Conservation (phyloP, 495 filamentous ascomycete species). For the Tuber brumale region DNA sequence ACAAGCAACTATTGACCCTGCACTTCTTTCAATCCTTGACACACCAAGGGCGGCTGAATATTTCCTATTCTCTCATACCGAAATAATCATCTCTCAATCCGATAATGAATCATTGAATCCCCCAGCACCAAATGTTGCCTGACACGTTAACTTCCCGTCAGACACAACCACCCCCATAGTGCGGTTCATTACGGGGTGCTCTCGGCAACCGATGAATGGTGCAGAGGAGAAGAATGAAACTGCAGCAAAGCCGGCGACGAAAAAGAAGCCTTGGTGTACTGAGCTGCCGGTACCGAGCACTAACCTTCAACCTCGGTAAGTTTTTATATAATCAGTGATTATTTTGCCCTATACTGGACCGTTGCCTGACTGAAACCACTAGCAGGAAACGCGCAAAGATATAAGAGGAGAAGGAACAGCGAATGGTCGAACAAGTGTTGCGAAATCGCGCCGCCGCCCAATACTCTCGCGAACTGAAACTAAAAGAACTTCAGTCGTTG, state of each 20-base stretch:
- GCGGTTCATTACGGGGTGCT: not conserved
- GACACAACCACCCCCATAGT: too few species aligned
- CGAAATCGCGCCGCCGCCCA: conserved; percentile 93
- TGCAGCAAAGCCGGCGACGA: conserved; percentile 77
- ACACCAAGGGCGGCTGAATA: too few species aligned
- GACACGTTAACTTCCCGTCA: too few species aligned
- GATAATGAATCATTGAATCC: too few species aligned
- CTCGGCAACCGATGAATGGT: conserved; percentile 10
- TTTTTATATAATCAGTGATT: conserved; percentile 7
- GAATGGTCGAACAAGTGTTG: conserved; percentile 91
- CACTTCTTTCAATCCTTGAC: too few species aligned
- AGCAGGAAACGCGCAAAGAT: conserved; percentile 93
- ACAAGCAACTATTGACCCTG: too few species aligned
- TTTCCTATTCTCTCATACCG: too few species aligned
- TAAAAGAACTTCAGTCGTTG: conserved; percentile 83
- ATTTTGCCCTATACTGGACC: not conserved
- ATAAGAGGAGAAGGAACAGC: conserved; percentile 96
- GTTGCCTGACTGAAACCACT: conserved; percentile 22
- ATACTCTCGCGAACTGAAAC: conserved; percentile 90
- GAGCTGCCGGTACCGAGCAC: conserved; percentile 94
- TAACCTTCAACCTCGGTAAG: conserved; percentile 87
- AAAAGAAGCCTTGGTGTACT: conserved; percentile 99
- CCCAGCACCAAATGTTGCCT: too few species aligned
- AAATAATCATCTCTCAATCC: too few species aligned
- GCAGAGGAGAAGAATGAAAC: conserved; percentile 42